A percentile compares a stretch with the other conserved stretches of the same genome.
Conservation (phyloP, 2,329 filamentous ascomycete genomes). For the Aotearoamyces nothofagi region DNA sequence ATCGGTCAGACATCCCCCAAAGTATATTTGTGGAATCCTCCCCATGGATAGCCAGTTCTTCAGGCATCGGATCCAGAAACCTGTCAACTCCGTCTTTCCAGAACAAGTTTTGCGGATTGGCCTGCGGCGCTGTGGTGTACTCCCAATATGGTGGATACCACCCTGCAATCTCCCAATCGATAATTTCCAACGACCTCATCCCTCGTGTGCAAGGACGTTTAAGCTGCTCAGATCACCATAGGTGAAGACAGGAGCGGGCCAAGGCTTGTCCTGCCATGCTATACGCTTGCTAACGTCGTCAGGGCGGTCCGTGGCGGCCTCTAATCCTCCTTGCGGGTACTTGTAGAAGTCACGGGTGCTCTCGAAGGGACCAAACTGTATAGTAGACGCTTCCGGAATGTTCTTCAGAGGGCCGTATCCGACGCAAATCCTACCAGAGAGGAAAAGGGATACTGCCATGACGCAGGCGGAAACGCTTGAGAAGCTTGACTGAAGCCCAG, state of each 20-base stretch:
- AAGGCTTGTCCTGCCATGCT: conserved; percentile 1
- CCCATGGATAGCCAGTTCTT: conserved; percentile 26
- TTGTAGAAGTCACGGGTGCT: conserved; percentile 18
- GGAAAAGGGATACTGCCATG: conserved; percentile 2
- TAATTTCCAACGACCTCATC: conserved; percentile 19
- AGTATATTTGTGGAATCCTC: conserved; percentile 20
- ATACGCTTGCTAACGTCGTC: conserved; percentile 1
- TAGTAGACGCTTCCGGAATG: conserved; percentile 20
- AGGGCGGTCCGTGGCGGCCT: conserved; percentile 1
- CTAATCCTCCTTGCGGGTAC: conserved; percentile 12
- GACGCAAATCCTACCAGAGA: conserved; percentile 13
- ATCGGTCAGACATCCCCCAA: conserved; percentile 21
- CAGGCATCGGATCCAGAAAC: conserved; percentile 22
- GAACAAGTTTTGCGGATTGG: conserved; percentile 24
- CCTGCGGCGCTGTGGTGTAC: conserved; percentile 19
- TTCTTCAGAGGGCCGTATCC: conserved; percentile 17
- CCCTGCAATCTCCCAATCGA: conserved; percentile 25
- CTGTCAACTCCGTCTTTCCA: conserved; percentile 24
- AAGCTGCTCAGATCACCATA: conserved; percentile 5
- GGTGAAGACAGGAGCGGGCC: conserved; percentile 3
- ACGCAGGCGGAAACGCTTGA: conserved; percentile 3
- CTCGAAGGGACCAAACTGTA: conserved; percentile 21
- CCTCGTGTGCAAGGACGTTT: conserved; percentile 3
- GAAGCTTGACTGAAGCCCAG: conserved; percentile 3
- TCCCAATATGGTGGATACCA: conserved; percentile 16